Evolutionary conservation across 176 grass and related monocot species (phyloP), one percentile per base, ranked within the genome.

Genomic region (Avena eriantha): DNA sequence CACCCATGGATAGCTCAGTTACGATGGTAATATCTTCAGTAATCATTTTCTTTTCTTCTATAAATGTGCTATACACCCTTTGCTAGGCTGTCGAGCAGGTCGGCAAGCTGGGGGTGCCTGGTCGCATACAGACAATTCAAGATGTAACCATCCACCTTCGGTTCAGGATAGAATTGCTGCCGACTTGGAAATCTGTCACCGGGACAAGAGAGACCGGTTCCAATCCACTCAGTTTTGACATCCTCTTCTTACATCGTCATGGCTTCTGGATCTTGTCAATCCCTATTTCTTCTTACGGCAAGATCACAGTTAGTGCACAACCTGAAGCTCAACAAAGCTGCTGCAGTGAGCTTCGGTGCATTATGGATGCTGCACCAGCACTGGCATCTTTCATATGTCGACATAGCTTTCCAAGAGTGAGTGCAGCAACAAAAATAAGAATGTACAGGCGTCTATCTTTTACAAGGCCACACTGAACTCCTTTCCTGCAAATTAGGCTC

Each of bases 401-500:
- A 10, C 45, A 10, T 47, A 47, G 10, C 45, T 47, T 47, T 47
- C 45, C 45, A 47, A 47, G 45, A 47, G 45, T 47, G 45, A 47
- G 45, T 26, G 59, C 23, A 64, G 23, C 23, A 64, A 66, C 59
- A 14, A 29, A 2, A 31, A 66, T 16, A 66, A 66, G 63, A 66
- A 31, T 7, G 26, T 31, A 66, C 10, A 66, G 13, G 16, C 31
- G 13, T 66, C 12, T 33, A 66, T 10, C 63, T 66, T 66, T 7
- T 66, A 66, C 24, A 66, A 33, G 24, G 26, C 63, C 63, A 69
- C 16, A 36, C 12, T 51, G 48, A 50, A 50, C 23, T 31, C 47
- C 73, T 76, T 76, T 53, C 14, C 46, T 54, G 69, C 68, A 56
- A 71, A 22, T 18, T n/a, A 71, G 10, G 36, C 36, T 71, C 36